Percentiles rank a stretch among this genome's conserved stretches.
phyloP scores from a whole-genome alignment of 495 filamentous ascomycete species.

The Viridothelium virens region DNA sequence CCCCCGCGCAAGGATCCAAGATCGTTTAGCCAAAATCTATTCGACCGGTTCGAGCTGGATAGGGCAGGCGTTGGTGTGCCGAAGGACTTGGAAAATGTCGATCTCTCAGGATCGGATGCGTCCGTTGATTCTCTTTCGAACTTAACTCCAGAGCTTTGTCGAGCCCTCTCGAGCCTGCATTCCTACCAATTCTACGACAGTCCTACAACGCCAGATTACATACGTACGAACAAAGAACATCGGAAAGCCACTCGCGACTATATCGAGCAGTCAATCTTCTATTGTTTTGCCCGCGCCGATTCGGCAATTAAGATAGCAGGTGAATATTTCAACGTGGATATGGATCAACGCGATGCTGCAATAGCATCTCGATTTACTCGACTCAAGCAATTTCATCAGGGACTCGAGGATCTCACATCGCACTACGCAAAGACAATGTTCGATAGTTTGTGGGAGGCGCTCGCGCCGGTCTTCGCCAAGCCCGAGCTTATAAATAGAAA shows the following conservation, averaged over 20 bases:
- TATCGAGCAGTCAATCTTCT: neutral
- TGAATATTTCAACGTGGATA: neutral
- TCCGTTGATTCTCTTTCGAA: neutral
- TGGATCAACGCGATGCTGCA: neutral
- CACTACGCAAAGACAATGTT: neutral
- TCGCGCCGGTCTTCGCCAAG: neutral
- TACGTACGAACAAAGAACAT: neutral
- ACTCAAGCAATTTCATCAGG: neutral
- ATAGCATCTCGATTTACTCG: neutral
- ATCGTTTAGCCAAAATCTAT: slow-evolving; percentile 8
- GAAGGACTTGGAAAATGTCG: neutral
- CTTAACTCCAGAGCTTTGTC: neutral
- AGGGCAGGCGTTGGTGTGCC: neutral
- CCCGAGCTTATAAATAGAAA: neutral
- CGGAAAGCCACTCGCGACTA: neutral
- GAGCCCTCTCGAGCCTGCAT: neutral
- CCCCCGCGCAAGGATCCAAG: neutral
- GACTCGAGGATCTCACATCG: neutral
- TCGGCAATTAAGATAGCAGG: neutral
- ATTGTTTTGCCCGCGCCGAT: neutral
- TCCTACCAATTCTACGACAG: neutral
- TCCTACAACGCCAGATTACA: neutral
- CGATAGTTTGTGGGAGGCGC: neutral
- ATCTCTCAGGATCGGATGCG: neutral
- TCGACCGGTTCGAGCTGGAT: neutral